Evolutionary conservation across 768 basidiomycete species (phyloP), one percentile per base, ranked within the genome.

Genomic region (Pisolithus sp.): DNA sequence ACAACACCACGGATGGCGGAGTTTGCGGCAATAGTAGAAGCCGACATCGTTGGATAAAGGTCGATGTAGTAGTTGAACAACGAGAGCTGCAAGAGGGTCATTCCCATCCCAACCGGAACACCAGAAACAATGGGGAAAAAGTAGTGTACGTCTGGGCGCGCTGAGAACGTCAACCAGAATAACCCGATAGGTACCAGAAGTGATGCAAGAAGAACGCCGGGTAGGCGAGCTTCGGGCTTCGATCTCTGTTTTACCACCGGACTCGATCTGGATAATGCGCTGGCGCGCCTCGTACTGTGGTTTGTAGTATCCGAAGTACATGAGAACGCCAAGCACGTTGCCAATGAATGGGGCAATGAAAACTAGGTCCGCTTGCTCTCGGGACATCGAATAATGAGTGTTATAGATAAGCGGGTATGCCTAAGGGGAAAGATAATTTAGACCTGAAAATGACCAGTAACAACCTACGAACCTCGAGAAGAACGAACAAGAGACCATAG

Each of bases 401-500:
- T 50, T 51, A 34, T 57, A 63, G 20, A 59, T 55, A 18, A 56
- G 59, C 2, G 62, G 62, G 36, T 61, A 61, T 34, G 58, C 59
- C 21, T 46, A 31, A 15, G 17, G 13, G 17, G 15, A 42, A 4
- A 30, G 30, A 10, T 8, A 15, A 17, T 50, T 3, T 15, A 42
- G n/a, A 44, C 31, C 43, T 15, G 26, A 34, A 37, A 6, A 44
- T 30, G 49, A 17, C 17, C 9, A 7, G 15, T 21, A 37, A 49
- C 17, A 30, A 20, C n/a, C 30, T 2, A 47, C 31, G 30, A 13
- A 60, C 64, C 56, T 65, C 64, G 7, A 65, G 64, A 46, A 65
- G 64, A 7, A 65, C 53, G 28, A 65, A 65, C 30, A 65, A 55
- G 20, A 65, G 62, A 2, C 64, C 64, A 41, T 56, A 62, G 26